Conservation (phyloP, 257 asterid species). For the Lavandula angustifolia region DNA sequence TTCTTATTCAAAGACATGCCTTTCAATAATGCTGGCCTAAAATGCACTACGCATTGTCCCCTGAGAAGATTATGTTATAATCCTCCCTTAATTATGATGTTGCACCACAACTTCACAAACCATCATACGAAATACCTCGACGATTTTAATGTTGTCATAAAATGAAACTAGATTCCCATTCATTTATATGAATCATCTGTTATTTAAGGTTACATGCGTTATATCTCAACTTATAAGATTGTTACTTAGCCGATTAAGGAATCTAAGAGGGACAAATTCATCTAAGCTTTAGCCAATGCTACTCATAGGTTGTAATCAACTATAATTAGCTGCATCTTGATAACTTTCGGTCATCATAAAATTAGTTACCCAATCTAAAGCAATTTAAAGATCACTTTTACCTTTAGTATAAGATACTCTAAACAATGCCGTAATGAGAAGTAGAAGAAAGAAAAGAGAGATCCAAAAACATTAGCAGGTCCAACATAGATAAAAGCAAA, state of each 20-base stretch:
- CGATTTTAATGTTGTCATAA: conserved; percentile 16
- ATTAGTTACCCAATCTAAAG: conserved; percentile 5
- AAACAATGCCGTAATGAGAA: conserved; percentile 8
- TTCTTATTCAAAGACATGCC: conserved; percentile 13
- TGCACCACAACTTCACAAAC: conserved; percentile 6
- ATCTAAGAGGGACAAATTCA: no score
- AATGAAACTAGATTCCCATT: not conserved
- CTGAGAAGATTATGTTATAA: conserved; percentile 1
- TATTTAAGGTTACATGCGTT: not conserved
- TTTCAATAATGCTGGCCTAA: conserved; percentile 11
- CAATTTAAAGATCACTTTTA: not conserved
- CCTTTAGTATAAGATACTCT: conserved; percentile 19
- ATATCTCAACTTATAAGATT: no score
- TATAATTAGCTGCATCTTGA: conserved; percentile 1
- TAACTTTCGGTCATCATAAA: conserved; percentile 14
- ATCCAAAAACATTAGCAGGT: conserved; percentile 10
- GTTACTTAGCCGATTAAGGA: no score
- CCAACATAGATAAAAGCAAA: not conserved
- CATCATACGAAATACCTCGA: conserved; percentile 18
- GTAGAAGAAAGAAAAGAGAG: not conserved
- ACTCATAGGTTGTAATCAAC: not conserved
- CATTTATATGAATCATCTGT: not conserved
- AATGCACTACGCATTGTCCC: conserved; percentile 25
- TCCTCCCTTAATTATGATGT: conserved; percentile 26
- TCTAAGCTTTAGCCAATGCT: no score